Conservation (phyloP, 305 asterid genomes). For the Caryopteris hybrid region DNA sequence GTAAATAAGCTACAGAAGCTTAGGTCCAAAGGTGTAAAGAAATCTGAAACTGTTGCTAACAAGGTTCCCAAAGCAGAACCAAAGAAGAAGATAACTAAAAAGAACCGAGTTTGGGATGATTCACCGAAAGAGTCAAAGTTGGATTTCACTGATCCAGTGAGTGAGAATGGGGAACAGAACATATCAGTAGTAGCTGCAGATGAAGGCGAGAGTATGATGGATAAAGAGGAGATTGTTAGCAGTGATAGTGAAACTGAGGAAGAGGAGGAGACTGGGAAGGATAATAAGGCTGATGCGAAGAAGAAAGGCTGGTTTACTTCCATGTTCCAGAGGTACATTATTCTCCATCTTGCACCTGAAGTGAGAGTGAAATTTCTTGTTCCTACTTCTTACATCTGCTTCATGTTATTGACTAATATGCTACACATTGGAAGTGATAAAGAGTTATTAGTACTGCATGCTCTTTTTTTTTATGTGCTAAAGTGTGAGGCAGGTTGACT, state of each 20-base stretch:
- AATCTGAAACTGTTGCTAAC: slow-evolving; percentile 41
- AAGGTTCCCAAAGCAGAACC: slow-evolving; percentile 71
- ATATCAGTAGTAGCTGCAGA: slow-evolving; percentile 48
- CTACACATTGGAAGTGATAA: not conserved
- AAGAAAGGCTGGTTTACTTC: slow-evolving; percentile 94
- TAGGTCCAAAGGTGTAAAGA: slow-evolving; percentile 70
- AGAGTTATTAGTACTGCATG: not conserved
- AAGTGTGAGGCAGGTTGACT: not conserved
- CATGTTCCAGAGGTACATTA: slow-evolving; percentile 76
- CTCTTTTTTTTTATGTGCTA: not conserved
- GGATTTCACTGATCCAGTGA: slow-evolving; percentile 74
- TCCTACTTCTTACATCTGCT: not conserved
- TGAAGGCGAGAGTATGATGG: slow-evolving; percentile 95
- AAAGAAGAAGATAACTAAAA: slow-evolving; percentile 60
- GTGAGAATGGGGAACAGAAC: slow-evolving; percentile 67
- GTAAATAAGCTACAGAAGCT: slow-evolving; percentile 82
- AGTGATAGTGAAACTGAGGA: slow-evolving; percentile 83
- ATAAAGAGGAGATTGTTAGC: slow-evolving; percentile 73
- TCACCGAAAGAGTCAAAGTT: slow-evolving; percentile 57
- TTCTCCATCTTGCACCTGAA: not conserved
- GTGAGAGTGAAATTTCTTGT: not conserved
- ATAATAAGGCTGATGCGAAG: slow-evolving; percentile 41
- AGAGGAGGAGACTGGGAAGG: slow-evolving; percentile 42
- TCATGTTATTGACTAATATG: not conserved
- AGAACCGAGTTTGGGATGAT: slow-evolving; percentile 88